Evolutionary conservation across 2,329 filamentous ascomycete species (phyloP).

Genomic region (Fusarium acutatum): DNA sequence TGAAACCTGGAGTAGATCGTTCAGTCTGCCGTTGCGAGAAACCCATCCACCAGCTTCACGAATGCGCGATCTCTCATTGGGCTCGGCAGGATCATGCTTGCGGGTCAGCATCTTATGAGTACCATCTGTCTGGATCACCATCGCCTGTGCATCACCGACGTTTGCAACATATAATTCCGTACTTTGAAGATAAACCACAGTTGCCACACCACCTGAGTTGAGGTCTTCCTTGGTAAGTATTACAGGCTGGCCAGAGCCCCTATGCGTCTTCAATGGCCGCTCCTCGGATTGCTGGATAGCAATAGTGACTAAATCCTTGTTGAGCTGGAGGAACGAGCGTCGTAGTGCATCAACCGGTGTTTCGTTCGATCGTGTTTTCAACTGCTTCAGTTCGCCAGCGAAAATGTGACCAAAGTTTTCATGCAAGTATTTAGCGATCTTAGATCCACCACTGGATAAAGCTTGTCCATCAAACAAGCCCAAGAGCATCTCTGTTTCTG

Average conservation of each 20-base stretch:
- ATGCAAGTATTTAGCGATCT: constrained; percentile 95
- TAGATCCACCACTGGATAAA: constrained; percentile 88
- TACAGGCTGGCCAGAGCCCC: constrained; percentile 75
- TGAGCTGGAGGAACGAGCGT: constrained; percentile 85
- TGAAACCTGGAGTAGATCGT: constrained; percentile 90
- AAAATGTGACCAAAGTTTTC: constrained; percentile 94
- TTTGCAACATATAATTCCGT: constrained; percentile 95
- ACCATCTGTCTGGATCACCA: constrained; percentile 90
- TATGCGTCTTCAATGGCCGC: constrained; percentile 70
- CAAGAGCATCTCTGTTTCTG: constrained; percentile 87
- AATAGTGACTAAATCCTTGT: constrained; percentile 91
- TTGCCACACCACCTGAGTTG: constrained; percentile 89
- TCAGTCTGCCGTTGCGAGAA: constrained; percentile 91
- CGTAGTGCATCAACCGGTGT: constrained; percentile 84
- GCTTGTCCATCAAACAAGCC: constrained; percentile 97
- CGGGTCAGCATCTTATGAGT: constrained; percentile 83
- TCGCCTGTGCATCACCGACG: constrained; percentile 94
- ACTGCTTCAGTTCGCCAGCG: constrained; percentile 77
- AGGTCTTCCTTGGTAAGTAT: constrained; percentile 89
- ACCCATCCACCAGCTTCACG: constrained; percentile 96
- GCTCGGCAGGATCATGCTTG: constrained; percentile 93
- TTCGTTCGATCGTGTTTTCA: constrained; percentile 74
- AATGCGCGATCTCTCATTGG: constrained; percentile 84
- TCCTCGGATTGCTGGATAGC: constrained; percentile 84
- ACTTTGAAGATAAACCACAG: constrained; percentile 87